phyloP scores from a whole-genome alignment of 2,329 filamentous ascomycete species.

The Cytospora leucostoma region DNA sequence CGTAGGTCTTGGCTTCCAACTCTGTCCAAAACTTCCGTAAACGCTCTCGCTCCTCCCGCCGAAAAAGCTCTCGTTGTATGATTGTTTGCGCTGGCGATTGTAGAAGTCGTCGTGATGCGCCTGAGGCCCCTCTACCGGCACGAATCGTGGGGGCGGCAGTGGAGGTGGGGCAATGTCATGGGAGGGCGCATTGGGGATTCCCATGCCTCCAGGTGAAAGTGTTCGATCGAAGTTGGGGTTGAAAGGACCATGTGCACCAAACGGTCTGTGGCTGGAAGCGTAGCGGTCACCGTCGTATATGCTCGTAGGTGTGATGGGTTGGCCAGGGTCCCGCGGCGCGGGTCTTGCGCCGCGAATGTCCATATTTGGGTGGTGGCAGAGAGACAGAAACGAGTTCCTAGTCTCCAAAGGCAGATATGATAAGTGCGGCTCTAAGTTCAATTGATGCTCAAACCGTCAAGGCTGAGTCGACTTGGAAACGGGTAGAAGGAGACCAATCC shows the following conservation, averaged over 20 bases:
- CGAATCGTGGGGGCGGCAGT: slow-evolving; percentile 47
- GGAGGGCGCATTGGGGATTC: slow-evolving; percentile 44
- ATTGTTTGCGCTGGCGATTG: slow-evolving; percentile 31
- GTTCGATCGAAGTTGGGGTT: slow-evolving; percentile 17
- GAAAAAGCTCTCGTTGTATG: slow-evolving; percentile 34
- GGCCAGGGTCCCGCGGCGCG: slow-evolving; percentile 16
- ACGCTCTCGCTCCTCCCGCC: slow-evolving; percentile 44
- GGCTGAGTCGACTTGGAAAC: neutral
- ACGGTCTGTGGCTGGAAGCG: slow-evolving; percentile 15
- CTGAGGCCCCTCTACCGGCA: slow-evolving; percentile 40
- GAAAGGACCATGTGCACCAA: slow-evolving; percentile 22
- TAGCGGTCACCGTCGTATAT: slow-evolving; percentile 20
- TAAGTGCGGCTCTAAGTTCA: neutral
- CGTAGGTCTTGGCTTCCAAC: slow-evolving; percentile 30
- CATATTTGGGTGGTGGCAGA: slow-evolving; percentile 9
- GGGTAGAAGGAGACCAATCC: too few relatives aligned
- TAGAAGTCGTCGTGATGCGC: slow-evolving; percentile 32
- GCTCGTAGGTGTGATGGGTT: slow-evolving; percentile 20
- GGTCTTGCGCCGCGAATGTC: slow-evolving; percentile 27
- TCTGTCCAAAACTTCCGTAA: slow-evolving; percentile 30
- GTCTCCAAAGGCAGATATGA: neutral
- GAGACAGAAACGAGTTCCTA: neutral
- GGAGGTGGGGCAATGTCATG: slow-evolving; percentile 45
- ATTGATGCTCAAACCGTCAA: neutral
- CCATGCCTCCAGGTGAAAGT: slow-evolving; percentile 37